Conservation (phyloP, 495 filamentous ascomycete genomes). For the Podospora conica region DNA sequence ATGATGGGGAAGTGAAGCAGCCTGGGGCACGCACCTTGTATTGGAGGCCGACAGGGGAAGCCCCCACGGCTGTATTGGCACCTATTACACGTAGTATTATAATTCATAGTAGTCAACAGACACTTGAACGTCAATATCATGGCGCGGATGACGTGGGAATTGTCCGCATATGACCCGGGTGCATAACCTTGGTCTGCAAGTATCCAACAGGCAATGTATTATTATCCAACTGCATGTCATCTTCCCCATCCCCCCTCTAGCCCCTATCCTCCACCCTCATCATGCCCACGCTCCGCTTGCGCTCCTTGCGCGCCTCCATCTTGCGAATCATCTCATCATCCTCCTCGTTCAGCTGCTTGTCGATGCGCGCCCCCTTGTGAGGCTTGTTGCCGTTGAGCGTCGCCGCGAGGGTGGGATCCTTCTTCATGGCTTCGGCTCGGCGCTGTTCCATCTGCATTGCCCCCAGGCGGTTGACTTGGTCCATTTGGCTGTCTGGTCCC, state of each 20-base stretch:
- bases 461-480: slow-evolving; percentile 13
- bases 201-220: not conserved
- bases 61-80: no score
- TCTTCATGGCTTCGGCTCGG: slow-evolving; percentile 17
- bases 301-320: slow-evolving; percentile 16
- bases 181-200: no score
- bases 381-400: slow-evolving; percentile 20
- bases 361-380: slow-evolving; percentile 19
- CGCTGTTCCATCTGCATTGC: slow-evolving; percentile 1
- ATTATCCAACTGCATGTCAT: not conserved
- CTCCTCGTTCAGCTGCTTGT: slow-evolving; percentile 24
- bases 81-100: not conserved
- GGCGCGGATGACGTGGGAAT: not conserved
- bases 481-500: slow-evolving; percentile 14
- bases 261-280: not conserved
- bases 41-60: no score
- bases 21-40: not conserved
- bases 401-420: slow-evolving; percentile 20
- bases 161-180: not conserved
- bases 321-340: slow-evolving; percentile 19
- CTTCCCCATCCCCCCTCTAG: not conserved
- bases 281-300: slow-evolving; percentile 5
- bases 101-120: not conserved
- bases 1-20: slow-evolving; percentile 16
- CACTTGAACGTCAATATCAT: not conserved